Base-by-base conservation (phyloP, 495 filamentous ascomycete genomes). In the Lophium mytilinum region DNA sequence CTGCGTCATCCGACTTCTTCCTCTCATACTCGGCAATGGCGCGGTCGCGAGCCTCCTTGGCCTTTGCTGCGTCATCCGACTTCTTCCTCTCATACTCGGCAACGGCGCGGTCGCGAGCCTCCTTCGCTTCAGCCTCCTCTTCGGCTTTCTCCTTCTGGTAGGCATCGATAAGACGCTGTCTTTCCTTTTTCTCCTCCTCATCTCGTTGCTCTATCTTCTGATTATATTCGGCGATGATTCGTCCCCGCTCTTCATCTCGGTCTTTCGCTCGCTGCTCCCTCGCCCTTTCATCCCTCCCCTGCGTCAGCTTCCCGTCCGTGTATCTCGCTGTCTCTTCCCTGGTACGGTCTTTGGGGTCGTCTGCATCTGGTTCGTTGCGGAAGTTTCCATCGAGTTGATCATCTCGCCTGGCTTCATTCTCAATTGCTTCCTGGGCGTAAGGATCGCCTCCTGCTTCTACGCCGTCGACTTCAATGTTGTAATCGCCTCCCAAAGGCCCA, bases 391-490 rank as follows among this genome's bases (percentile, higher is more conserved):
- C 24, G 24, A 30, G n/a, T n/a, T n/a, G 24, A 30, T 2, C 3
- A 30, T 30, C 24, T 30, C 2, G 24, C 24, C 24, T 30, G 24
- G 24, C 24, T n/a, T n/a, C n/a, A n/a, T n/a, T n/a, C n/a, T n/a
- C n/a, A n/a, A n/a, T n/a, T n/a, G n/a, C n/a, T n/a, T n/a, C n/a
- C n/a, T n/a, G n/a, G n/a, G n/a, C n/a, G n/a, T n/a, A n/a, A n/a
- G n/a, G 37, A 30, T 61, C 61, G 36, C 53, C 61, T 33, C 61
- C 60, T 5, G 57, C 61, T 37, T 66, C 64, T 37, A 61, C 61
- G 6, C 35, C 43, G 50, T 65, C 63, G 19, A 34, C 2, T 8
- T 12, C 53, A 55, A 84, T 84, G 17, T 73, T 76, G 52, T 82
- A 78, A 35, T 71, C 72, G 37, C 72, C 70, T 12, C 68, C 71